These are phyloP conservation scores for barrel medic (Medicago truncatula) DNA, from an alignment of 306 rosid species.

Conservation along the genomic window DNA sequence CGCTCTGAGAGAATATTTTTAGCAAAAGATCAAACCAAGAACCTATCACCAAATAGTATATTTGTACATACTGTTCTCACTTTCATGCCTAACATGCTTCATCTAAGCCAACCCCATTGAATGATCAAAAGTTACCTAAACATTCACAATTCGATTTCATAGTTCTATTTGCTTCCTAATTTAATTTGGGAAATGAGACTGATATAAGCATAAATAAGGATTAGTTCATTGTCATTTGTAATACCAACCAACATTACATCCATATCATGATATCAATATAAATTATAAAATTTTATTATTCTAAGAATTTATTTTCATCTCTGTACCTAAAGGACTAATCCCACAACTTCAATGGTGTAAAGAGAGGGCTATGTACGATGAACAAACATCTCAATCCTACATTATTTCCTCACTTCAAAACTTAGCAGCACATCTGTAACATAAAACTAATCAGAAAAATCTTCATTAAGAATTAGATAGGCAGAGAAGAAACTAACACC, in stretches of 20 bases:
- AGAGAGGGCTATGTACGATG: not conserved
- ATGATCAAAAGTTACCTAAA: not conserved
- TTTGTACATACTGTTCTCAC: not conserved
- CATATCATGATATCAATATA: not conserved
- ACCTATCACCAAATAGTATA: not conserved
- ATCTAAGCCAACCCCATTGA: not conserved
- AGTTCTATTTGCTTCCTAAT: not conserved
- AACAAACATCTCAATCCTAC: not conserved
- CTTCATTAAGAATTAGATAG: slow-evolving; percentile 5
- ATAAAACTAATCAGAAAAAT: slow-evolving; percentile 12
- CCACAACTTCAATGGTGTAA: not conserved
- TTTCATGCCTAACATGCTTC: not conserved
- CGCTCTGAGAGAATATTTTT: not conserved
- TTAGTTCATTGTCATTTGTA: slow-evolving; percentile 1
- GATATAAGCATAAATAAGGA: not conserved
- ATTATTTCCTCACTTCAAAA: slow-evolving; percentile 8
- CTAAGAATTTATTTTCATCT: not conserved
- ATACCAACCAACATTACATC: not conserved
- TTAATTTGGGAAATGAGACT: not conserved
- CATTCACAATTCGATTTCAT: not conserved
- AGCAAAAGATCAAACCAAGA: not conserved
- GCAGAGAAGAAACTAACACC: not conserved
- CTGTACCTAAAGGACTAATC: not conserved
- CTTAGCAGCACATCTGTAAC: slow-evolving; percentile 7
- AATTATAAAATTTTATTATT: not conserved